Conservation (phyloP, 176 grass and related monocot species). For the Eleusine coracana region DNA sequence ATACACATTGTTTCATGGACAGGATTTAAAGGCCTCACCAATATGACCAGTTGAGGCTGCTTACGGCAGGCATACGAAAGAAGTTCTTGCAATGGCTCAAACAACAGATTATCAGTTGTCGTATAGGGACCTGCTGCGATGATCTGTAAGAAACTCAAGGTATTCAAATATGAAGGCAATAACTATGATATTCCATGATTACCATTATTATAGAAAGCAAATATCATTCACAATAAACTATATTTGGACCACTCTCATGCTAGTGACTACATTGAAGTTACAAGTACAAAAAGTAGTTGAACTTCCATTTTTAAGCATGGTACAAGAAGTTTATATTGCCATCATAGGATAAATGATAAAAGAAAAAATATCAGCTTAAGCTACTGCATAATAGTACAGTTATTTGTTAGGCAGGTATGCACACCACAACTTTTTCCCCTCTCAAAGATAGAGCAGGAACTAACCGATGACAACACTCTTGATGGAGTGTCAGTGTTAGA, state of each 20-base stretch:
- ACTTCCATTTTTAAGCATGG: background rate
- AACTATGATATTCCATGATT: background rate
- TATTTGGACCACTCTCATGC: background rate
- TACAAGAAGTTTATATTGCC: background rate
- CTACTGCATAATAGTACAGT: background rate
- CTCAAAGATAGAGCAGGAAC: slow-evolving; percentile 34
- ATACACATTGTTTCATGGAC: slow-evolving; percentile 8
- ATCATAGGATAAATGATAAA: background rate
- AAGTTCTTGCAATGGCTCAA: slow-evolving; percentile 90
- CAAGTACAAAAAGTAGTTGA: slow-evolving; percentile 10
- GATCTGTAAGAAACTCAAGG: slow-evolving; percentile 61
- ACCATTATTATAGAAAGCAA: background rate
- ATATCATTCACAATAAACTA: background rate
- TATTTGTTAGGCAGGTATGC: slow-evolving; percentile 7
- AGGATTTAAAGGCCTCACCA: slow-evolving; percentile 58
- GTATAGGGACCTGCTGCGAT: slow-evolving; percentile 89
- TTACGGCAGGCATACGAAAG: slow-evolving; percentile 82
- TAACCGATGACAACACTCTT: slow-evolving; percentile 62
- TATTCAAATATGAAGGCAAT: slow-evolving; percentile 32
- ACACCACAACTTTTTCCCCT: background rate
- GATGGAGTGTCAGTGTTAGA: slow-evolving; percentile 42
- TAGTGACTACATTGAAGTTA: background rate
- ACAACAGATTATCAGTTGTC: slow-evolving; percentile 90
- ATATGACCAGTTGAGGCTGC: slow-evolving; percentile 85
- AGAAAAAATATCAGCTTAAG: background rate